Conservation (phyloP, 164 flowering plant genomes). For the Vitis riparia region DNA sequence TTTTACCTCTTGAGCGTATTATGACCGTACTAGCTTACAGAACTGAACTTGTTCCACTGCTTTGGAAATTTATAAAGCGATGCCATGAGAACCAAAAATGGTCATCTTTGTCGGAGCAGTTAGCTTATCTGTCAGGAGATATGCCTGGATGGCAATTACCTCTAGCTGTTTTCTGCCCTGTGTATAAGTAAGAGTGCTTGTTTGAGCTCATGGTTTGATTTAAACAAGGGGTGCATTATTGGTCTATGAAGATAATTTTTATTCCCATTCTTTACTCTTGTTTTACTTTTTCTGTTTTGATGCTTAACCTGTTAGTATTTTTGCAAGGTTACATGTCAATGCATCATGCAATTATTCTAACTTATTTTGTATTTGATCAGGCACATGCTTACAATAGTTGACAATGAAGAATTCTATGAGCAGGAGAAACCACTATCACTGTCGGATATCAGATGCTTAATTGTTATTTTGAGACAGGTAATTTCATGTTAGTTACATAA, state of each 20-base stretch:
- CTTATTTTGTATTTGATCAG: conserved; percentile 38
- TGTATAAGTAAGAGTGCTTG: conserved; percentile 69
- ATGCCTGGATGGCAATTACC: conserved; percentile 93
- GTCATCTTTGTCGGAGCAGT: conserved; percentile 63
- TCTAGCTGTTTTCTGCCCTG: conserved; percentile 90
- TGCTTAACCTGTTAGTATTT: neutral
- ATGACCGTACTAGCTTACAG: conserved; percentile 90
- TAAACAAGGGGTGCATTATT: neutral
- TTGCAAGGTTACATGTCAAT: neutral
- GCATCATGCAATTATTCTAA: neutral
- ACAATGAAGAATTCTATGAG: conserved; percentile 97
- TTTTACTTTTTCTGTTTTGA: neutral
- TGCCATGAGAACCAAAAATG: conserved; percentile 81
- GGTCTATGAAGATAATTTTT: neutral
- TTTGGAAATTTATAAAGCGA: conserved; percentile 88
- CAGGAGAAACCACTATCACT: conserved; percentile 85
- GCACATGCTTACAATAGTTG: conserved; percentile 93
- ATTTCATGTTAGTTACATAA: neutral
- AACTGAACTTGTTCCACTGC: conserved; percentile 85
- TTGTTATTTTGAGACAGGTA: conserved; percentile 85
- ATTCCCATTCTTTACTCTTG: neutral
- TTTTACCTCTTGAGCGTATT: conserved; percentile 68
- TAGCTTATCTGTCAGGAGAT: conserved; percentile 58
- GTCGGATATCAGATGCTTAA: conserved; percentile 70
- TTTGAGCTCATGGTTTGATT: neutral